phyloP scores from a whole-genome alignment of 2,329 filamentous ascomycete genomes.

The Alternaria metachromatica region DNA sequence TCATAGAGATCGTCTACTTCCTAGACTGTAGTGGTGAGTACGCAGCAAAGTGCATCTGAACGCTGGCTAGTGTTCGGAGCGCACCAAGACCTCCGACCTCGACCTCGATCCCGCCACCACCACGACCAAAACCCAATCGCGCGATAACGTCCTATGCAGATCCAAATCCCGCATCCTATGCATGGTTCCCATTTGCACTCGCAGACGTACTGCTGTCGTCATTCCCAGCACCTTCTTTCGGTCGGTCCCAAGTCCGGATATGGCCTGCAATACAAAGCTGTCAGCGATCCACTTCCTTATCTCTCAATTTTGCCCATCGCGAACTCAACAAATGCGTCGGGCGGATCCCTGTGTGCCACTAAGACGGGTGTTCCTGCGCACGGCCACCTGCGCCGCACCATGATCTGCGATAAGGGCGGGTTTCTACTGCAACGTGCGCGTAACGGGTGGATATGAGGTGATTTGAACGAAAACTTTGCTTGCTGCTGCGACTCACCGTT shows the following conservation, averaged over 20 bases:
- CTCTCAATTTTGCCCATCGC: slow-evolving; percentile 9
- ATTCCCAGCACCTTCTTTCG: slow-evolving; percentile 55
- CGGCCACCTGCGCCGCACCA: slow-evolving; percentile 19
- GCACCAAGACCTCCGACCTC: neutral
- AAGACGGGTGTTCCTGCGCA: slow-evolving; percentile 36
- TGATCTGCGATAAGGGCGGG: too few relatives aligned
- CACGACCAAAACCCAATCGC: neutral
- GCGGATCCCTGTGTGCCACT: slow-evolving; percentile 9
- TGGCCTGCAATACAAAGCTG: slow-evolving; percentile 62
- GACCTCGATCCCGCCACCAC: neutral
- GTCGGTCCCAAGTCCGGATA: slow-evolving; percentile 76
- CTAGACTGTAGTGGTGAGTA: neutral
- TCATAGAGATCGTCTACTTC: neutral
- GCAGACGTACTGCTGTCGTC: slow-evolving; percentile 40
- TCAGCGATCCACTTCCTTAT: slow-evolving; percentile 31
- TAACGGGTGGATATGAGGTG: slow-evolving; percentile 12
- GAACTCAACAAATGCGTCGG: slow-evolving; percentile 21
- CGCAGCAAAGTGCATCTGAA: neutral
- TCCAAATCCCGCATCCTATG: slow-evolving; percentile 4
- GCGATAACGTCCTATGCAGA: neutral
- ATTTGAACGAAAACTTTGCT: slow-evolving; percentile 16
- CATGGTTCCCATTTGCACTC: slow-evolving; percentile 29
- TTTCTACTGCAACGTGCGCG: too few relatives aligned
- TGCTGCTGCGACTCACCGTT: slow-evolving; percentile 68
- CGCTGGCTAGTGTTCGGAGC: neutral